phyloP scores from a whole-genome alignment of 2,329 filamentous ascomycete species.

The Phialocephala sp. region DNA sequence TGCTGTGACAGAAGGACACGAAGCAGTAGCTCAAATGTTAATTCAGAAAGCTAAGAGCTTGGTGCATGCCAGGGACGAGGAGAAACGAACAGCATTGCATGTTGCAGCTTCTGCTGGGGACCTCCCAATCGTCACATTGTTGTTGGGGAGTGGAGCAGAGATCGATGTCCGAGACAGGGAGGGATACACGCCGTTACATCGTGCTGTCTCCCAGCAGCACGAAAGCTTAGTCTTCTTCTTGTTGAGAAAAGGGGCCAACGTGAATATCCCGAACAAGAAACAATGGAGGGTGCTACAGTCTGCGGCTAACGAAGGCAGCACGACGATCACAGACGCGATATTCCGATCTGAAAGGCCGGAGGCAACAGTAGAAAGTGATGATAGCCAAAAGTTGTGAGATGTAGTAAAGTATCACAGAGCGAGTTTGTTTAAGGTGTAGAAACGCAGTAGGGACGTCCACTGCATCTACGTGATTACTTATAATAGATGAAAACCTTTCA shows the following conservation, averaged over 20 bases:
- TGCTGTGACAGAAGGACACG: constrained; percentile 9
- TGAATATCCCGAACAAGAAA: neutral
- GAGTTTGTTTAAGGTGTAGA: no score
- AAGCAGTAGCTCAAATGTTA: constrained; percentile 6
- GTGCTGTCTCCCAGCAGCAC: constrained; percentile 5
- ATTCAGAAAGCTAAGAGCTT: constrained; percentile 6
- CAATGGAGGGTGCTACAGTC: neutral
- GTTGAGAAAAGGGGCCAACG: neutral
- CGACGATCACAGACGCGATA: neutral
- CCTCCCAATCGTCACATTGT: constrained; percentile 2
- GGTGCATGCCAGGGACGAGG: constrained; percentile 10
- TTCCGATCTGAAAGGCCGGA: no score
- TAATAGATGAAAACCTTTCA: no score
- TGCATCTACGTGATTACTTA: no score
- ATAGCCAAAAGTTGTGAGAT: no score
- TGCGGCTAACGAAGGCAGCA: neutral
- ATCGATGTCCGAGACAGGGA: constrained; percentile 1
- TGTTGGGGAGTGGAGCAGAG: neutral
- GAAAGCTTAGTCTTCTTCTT: neutral
- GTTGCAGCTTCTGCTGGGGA: constrained; percentile 17
- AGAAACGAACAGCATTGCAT: constrained; percentile 19
- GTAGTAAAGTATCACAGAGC: no score
- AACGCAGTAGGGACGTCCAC: no score
- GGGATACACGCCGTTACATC: neutral
- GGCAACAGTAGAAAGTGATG: no score